Conservation (phyloP, 495 filamentous ascomycete genomes). For the Choiromyces venosus region DNA sequence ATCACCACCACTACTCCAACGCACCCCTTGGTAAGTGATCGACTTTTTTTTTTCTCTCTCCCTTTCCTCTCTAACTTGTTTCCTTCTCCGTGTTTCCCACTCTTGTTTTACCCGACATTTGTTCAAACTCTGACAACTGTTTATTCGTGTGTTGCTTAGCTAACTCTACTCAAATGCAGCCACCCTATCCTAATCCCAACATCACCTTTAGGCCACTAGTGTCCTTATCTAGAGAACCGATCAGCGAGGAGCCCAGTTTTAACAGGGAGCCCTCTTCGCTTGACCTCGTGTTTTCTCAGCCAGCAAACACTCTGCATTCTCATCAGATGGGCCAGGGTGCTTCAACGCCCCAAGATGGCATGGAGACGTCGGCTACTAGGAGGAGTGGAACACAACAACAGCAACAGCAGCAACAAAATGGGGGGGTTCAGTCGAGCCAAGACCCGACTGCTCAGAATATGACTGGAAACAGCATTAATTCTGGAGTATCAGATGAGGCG, state of each 20-base stretch:
- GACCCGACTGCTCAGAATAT: slow-evolving; percentile 19
- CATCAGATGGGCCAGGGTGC: slow-evolving; percentile 43
- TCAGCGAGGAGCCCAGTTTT: slow-evolving; percentile 38
- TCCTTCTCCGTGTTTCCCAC: background rate
- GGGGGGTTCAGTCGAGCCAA: slow-evolving; percentile 19
- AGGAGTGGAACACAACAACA: slow-evolving; percentile 23
- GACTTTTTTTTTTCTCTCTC: background rate
- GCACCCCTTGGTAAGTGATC: background rate
- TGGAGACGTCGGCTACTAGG: slow-evolving; percentile 30
- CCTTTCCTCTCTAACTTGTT: background rate
- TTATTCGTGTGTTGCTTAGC: slow-evolving; percentile 41
- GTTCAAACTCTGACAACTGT: background rate
- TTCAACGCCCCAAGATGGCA: slow-evolving; percentile 42
- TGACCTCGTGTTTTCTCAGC: slow-evolving; percentile 34
- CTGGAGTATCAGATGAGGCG: slow-evolving; percentile 24
- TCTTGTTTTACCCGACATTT: background rate
- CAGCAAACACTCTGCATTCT: slow-evolving; percentile 40
- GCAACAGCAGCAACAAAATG: slow-evolving; percentile 10
- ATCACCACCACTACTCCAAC: background rate
- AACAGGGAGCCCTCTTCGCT: slow-evolving; percentile 36
- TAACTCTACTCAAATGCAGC: slow-evolving; percentile 22
- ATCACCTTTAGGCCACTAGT: slow-evolving; percentile 35
- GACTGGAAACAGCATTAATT: slow-evolving; percentile 17
- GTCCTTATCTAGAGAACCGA: slow-evolving; percentile 36
- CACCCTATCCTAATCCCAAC: slow-evolving; percentile 3